Base-by-base conservation (phyloP, 768 basidiomycete species). In the Podaxis rugospora region DNA sequence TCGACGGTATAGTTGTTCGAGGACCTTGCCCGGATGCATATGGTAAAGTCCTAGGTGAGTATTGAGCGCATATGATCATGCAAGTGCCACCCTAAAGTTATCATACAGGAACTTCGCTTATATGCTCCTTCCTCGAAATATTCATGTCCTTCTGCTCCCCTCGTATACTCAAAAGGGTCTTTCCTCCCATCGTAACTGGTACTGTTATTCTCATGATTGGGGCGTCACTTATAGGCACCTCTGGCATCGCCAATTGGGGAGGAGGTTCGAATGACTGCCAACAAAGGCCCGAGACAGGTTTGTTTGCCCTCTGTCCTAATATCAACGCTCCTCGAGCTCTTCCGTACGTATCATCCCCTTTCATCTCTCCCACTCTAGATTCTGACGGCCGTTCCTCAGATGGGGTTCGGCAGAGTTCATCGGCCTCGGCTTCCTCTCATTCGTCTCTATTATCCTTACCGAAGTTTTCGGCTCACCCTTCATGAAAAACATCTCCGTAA, bases 401-500 rank as follows among this genome's bases (percentile, higher is more conserved):
- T 94, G 90, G 89, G 92, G 90, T 7, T 87, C 87, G 0, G 87
- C 92, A 0, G 82, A 92, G 68, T 92, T 91, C 74, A 88, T 93
- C 51, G 92, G 93, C 3, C 82, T 95, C 25, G 93, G 93, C 0
- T 94, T 95, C 79, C 78, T 94, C 28, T 88, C 87, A 0, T 94
- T 93, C 72, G 67, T 85, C 51, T 78, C 83, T 9, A 93, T 93
- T 66, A 81, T 93, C 66, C 69, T 93, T 27, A 88, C 88, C 0
- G 92, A 95, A 69, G 72, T 93, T 18, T 91, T 93, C 64, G 93
- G 92, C 5, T 88, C 86, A 3, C 93, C 92, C 0, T 94, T 95
- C 77, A 72, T 95, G 68, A 89, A 89, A 74, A 93, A 92, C 66
- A 81, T 84, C 57, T 87, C 86, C 28, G 85, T 92, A 65, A 89